Percentiles rank a stretch among this genome's conserved stretches.
These are phyloP conservation scores for Annulohypoxylon truncatum DNA, from an alignment of 2,329 filamentous ascomycete species.

Conservation along the genomic window DNA sequence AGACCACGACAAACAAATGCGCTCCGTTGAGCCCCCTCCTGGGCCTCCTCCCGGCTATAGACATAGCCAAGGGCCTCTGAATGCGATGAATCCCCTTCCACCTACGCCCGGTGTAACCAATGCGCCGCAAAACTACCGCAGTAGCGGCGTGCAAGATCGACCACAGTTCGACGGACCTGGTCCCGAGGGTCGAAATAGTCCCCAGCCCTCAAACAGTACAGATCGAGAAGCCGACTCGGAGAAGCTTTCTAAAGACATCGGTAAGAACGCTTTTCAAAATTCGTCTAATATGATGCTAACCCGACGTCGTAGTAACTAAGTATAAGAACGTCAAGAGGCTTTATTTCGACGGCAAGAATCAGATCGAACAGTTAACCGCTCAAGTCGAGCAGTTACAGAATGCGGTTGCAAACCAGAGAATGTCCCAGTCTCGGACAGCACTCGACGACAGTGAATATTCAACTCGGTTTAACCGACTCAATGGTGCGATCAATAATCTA, in stretches of 20 bases:
- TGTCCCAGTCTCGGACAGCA: slow-evolving; percentile 92
- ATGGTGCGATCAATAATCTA: slow-evolving; percentile 93
- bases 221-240: slow-evolving; percentile 60
- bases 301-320: slow-evolving; percentile 76
- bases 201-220: slow-evolving; percentile 61
- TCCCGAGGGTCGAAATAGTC: slow-evolving; percentile 66
- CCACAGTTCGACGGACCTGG: slow-evolving; percentile 59
- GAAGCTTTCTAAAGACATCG: slow-evolving; percentile 67
- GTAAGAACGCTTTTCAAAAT: slow-evolving; percentile 54
- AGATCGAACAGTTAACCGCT: slow-evolving; percentile 86
- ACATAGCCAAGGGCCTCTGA: slow-evolving; percentile 60
- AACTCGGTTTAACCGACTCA: slow-evolving; percentile 88
- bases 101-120: slow-evolving; percentile 53
- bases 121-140: slow-evolving; percentile 55
- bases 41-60: slow-evolving; percentile 65
- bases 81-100: slow-evolving; percentile 58
- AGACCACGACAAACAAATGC: slow-evolving; percentile 61
- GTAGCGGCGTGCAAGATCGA: slow-evolving; percentile 54
- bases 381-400: slow-evolving; percentile 97
- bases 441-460: slow-evolving; percentile 96
- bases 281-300: slow-evolving; percentile 47
- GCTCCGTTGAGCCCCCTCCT: slow-evolving; percentile 57
- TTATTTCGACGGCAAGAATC: slow-evolving; percentile 94
- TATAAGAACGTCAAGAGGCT: slow-evolving; percentile 98
- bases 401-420: slow-evolving; percentile 93